Conservation (phyloP, 768 basidiomycete genomes). For the Lactifluus pinguis region DNA sequence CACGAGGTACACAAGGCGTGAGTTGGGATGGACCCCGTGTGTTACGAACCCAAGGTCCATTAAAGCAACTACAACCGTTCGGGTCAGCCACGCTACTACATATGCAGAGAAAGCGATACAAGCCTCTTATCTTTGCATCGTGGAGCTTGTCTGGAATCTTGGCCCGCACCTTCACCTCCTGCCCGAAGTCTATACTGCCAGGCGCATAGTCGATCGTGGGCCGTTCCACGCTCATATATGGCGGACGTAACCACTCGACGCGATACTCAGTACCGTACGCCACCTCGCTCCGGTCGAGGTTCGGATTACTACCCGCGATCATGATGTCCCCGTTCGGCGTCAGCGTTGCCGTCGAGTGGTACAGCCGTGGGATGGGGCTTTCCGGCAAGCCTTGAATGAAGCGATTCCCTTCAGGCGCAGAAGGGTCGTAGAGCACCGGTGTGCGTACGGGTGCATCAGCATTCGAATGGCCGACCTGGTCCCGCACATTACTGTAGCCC, state of each 20-base stretch:
- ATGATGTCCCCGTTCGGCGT: conserved; percentile 63
- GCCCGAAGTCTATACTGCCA: conserved; percentile 35
- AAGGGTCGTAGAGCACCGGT: conserved; percentile 62
- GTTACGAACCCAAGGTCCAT: conserved; percentile 83
- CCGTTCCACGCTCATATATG: conserved; percentile 59
- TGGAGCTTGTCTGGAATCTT: conserved; percentile 30
- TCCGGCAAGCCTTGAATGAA: conserved; percentile 53
- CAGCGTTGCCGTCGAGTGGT: conserved; percentile 77
- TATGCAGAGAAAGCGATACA: not conserved
- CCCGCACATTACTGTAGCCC: conserved; percentile 65
- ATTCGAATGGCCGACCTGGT: conserved; percentile 68
- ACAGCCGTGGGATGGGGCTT: conserved; percentile 64
- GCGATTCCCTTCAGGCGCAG: conserved; percentile 42
- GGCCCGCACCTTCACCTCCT: conserved; percentile 40
- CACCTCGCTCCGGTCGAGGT: conserved; percentile 64
- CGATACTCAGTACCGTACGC: conserved; percentile 81
- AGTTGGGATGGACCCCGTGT: conserved; percentile 67
- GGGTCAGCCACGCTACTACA: not conserved
- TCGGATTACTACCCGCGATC: conserved; percentile 81
- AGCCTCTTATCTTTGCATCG: conserved; percentile 43
- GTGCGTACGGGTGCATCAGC: conserved; percentile 63
- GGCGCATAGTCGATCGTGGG: conserved; percentile 35
- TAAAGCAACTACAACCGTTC: conserved; percentile 42
- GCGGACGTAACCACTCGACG: conserved; percentile 78
- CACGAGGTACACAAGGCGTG: conserved; percentile 61